Evolutionary conservation across 768 basidiomycete species (phyloP), one percentile per base, ranked within the genome.

Genomic region (Tulasnella sp.): DNA sequence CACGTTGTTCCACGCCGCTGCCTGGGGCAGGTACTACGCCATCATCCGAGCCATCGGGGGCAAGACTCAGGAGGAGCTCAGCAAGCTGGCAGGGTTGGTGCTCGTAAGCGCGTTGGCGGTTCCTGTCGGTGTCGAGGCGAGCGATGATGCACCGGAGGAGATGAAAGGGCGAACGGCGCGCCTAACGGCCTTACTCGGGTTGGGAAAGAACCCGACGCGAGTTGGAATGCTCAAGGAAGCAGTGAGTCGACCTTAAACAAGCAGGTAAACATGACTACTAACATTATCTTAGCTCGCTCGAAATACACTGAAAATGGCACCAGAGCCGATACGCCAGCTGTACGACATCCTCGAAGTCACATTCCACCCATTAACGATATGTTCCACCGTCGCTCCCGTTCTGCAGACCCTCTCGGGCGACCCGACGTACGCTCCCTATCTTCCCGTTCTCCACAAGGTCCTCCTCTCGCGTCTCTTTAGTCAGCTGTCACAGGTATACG

Each of bases 1-100:
- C 66, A 85, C 91, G 3, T 76, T 99, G 13, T 98, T 92, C 74
- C 95, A 98, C 69, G 94, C 95, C 51, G 92, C 95, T 17, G 92
- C 95, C 0, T 97, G 93, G 93, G 83, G 86, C 47, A 78, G 85
- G 58, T 96, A 93, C 70, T 84, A 85, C 67, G 78, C 80, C 63
- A 75, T 88, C 54, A 79, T 86, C 50, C 83, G 80, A 9, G 80
- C 76, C 63, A 83, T 86, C 41, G 84, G 85, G 19, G 86, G 84
- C 19, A 85, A 83, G 70, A 76, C 80, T 0, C 80, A 84, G n/a
- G 86, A 88, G 64, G 90, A 91, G 67, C 73, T 87, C 67, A 77
- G 82, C 61, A 79, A 85, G 63, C 78, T 95, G 42, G 89, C 94
- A 0, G 89, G 87, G 1, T 89, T 93, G 71, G 95, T 96, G 19